Evolutionary conservation across 352 stramenopile species (phyloP).

Genomic region (Globisporangium emineosum): DNA sequence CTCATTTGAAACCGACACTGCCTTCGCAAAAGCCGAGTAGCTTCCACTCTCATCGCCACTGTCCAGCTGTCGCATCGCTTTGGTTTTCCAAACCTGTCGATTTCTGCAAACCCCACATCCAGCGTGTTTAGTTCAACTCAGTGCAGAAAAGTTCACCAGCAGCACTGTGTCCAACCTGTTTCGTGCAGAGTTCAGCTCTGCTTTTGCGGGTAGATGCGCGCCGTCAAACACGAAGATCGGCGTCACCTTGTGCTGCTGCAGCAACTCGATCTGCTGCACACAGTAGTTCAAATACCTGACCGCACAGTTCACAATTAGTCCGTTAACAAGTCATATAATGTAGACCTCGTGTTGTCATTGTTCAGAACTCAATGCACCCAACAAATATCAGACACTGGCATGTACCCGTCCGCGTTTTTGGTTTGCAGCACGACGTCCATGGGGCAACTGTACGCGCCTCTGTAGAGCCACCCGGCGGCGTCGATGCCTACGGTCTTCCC

Average conservation of each 20-base stretch:
- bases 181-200: constrained; percentile 43
- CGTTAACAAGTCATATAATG: neutral
- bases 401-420: constrained; percentile 48
- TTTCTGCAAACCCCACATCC: constrained; percentile 22
- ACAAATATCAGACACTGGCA: neutral
- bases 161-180: constrained; percentile 29
- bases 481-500: constrained; percentile 77
- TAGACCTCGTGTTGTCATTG: too few relatives aligned
- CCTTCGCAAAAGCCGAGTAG: constrained; percentile 40
- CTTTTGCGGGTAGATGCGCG: constrained; percentile 88
- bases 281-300: constrained; percentile 84
- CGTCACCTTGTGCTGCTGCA: constrained; percentile 80
- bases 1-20: constrained; percentile 62
- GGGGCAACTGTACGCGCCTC: constrained; percentile 86
- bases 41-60: constrained; percentile 22
- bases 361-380: neutral
- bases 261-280: constrained; percentile 84
- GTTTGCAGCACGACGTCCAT: constrained; percentile 69
- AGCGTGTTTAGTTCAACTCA: neutral
- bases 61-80: constrained; percentile 29
- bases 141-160: neutral
- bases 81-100: constrained; percentile 38
- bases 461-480: constrained; percentile 84
- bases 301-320: neutral
- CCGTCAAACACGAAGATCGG: constrained; percentile 94